These are phyloP conservation scores for Ochetophila trinervis DNA, from an alignment of 306 rosid species.

Conservation along the genomic window DNA sequence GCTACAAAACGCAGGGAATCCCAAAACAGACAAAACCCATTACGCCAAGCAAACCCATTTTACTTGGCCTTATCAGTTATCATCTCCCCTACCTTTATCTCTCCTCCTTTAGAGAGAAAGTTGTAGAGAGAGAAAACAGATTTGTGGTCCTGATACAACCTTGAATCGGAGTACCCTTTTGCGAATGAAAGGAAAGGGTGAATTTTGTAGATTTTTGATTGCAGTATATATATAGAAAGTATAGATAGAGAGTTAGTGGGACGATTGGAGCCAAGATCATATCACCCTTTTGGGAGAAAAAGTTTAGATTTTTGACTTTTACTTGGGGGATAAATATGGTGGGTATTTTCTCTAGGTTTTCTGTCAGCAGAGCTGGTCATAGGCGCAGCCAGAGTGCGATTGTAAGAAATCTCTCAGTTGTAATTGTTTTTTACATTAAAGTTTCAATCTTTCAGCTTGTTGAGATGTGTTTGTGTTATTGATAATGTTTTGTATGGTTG, in stretches of 20 bases:
- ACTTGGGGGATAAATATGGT: slow-evolving; percentile 44
- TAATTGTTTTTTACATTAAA: background rate
- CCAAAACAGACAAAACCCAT: slow-evolving; percentile 36
- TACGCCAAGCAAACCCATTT: slow-evolving; percentile 42
- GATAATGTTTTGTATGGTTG: slow-evolving; percentile 3
- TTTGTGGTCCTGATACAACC: slow-evolving; percentile 11
- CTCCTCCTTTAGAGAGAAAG: slow-evolving; percentile 10
- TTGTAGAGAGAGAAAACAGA: slow-evolving; percentile 7
- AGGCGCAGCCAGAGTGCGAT: slow-evolving; percentile 93
- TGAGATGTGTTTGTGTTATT: background rate
- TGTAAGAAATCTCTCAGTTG: slow-evolving; percentile 42
- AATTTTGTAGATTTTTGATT: background rate
- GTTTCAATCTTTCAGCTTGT: background rate
- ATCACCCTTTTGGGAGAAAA: slow-evolving; percentile 5
- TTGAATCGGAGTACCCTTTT: background rate
- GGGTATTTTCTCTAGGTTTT: slow-evolving; percentile 89
- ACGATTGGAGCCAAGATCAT: background rate
- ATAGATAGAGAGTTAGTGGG: background rate
- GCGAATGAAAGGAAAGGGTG: slow-evolving; percentile 1
- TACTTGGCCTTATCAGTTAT: slow-evolving; percentile 5
- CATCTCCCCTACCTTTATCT: background rate
- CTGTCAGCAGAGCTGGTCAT: slow-evolving; percentile 64
- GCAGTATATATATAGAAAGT: background rate
- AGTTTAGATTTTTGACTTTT: background rate
- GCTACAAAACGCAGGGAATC: slow-evolving; percentile 21